phyloP scores from a whole-genome alignment of 768 basidiomycete genomes.

The Termitomyces sp. region DNA sequence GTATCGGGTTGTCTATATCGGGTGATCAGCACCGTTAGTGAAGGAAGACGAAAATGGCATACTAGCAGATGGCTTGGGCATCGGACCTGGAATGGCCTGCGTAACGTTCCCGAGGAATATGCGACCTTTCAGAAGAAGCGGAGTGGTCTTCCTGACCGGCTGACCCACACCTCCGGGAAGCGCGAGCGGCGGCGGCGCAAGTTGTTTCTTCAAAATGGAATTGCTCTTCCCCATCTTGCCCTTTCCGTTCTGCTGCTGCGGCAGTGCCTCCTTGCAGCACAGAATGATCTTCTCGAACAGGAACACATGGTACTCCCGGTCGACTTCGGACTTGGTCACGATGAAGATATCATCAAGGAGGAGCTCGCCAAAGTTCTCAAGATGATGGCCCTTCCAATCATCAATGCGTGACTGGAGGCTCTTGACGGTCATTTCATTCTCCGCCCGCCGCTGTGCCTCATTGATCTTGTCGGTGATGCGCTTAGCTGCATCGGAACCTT shows the following conservation, averaged over 20 bases:
- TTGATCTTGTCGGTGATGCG: conserved; percentile 95
- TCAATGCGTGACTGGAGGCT: conserved; percentile 83
- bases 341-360: conserved; percentile 93
- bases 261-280: conserved; percentile 90
- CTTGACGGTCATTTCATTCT: conserved; percentile 88
- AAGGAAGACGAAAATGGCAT: conserved; percentile 21
- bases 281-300: conserved; percentile 98
- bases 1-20: conserved; percentile 37
- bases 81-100: conserved; percentile 57
- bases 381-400: conserved; percentile 98
- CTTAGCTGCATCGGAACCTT: conserved; percentile 81
- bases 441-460: conserved; percentile 86
- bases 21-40: background rate
- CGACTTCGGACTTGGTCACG: conserved; percentile 93
- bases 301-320: conserved; percentile 98
- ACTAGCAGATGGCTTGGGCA: conserved; percentile 50
- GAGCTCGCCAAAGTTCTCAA: conserved; percentile 91
- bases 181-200: conserved; percentile 38
- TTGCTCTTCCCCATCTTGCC: conserved; percentile 80
- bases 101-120: conserved; percentile 98
- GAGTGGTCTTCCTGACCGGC: conserved; percentile 70
- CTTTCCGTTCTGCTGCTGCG: conserved; percentile 49
- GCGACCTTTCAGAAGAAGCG: conserved; percentile 87
- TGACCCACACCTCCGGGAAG: conserved; percentile 49
- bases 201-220: conserved; percentile 84